These are phyloP conservation scores for Penicillium manginii DNA, from an alignment of 495 filamentous ascomycete species.

Conservation along the genomic window DNA sequence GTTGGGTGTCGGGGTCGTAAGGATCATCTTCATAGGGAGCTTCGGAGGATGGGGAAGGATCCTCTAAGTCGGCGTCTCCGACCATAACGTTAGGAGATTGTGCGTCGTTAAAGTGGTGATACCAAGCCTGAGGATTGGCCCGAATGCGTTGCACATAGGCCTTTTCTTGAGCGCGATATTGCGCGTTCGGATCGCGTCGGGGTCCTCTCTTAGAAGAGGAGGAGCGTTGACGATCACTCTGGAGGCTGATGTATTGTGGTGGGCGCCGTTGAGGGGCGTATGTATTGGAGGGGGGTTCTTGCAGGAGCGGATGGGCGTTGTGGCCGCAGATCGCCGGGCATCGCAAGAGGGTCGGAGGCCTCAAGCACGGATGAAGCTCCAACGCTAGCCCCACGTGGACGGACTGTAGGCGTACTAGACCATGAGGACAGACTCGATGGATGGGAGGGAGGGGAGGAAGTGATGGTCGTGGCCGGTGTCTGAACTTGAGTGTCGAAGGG, in stretches of 20 bases:
- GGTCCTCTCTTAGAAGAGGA: slow-evolving; percentile 54
- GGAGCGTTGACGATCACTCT: slow-evolving; percentile 55
- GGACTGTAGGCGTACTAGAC: slow-evolving; percentile 39
- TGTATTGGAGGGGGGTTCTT: slow-evolving; percentile 71
- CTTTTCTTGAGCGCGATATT: slow-evolving; percentile 80
- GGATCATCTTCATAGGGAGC: slow-evolving; percentile 78
- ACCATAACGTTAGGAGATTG: slow-evolving; percentile 65
- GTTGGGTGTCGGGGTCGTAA: slow-evolving; percentile 90
- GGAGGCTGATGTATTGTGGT: slow-evolving; percentile 58
- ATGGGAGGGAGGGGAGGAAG: slow-evolving; percentile 47
- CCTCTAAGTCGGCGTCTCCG: slow-evolving; percentile 87
- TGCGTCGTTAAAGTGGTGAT: slow-evolving; percentile 74
- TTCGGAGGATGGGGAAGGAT: slow-evolving; percentile 84
- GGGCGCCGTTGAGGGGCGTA: slow-evolving; percentile 79
- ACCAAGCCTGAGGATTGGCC: slow-evolving; percentile 67
- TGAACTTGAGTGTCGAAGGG: slow-evolving; percentile 41
- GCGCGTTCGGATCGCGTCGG: slow-evolving; percentile 72
- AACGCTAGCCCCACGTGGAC: slow-evolving; percentile 48
- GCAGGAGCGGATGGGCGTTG: slow-evolving; percentile 65
- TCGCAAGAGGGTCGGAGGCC: slow-evolving; percentile 35
- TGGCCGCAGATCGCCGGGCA: slow-evolving; percentile 36
- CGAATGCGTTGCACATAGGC: slow-evolving; percentile 78
- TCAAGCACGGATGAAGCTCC: slow-evolving; percentile 38
- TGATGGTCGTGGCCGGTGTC: slow-evolving; percentile 46
- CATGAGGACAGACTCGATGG: slow-evolving; percentile 45